These are phyloP conservation scores for Neurospora sp. DNA, from an alignment of 495 filamentous ascomycete genomes.

Conservation along the genomic window DNA sequence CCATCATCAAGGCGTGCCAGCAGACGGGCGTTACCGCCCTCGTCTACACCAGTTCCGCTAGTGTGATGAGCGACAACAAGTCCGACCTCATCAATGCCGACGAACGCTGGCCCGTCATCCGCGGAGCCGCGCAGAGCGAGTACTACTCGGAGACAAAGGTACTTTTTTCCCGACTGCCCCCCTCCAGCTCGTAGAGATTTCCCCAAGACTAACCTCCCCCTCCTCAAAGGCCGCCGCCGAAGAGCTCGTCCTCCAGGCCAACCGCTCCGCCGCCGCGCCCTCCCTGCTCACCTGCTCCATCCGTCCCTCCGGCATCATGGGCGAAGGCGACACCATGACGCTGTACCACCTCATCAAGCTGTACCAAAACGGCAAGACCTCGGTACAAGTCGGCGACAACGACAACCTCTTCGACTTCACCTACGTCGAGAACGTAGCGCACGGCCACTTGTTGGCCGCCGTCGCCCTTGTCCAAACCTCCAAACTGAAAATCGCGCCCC, in stretches of 20 bases:
- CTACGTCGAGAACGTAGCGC: constrained; percentile 68
- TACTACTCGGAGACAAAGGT: constrained; percentile 91
- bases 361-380: constrained; percentile 52
- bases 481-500: constrained; percentile 43
- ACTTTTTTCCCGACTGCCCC: constrained; percentile 1
- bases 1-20: constrained; percentile 63
- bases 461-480: constrained; percentile 57
- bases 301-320: constrained; percentile 83
- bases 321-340: constrained; percentile 70
- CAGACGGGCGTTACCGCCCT: constrained; percentile 77
- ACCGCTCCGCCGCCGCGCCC: constrained; percentile 51
- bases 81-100: constrained; percentile 81
- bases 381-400: constrained; percentile 81
- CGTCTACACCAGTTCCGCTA: constrained; percentile 89
- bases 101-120: constrained; percentile 74
- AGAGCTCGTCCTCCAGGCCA: constrained; percentile 70
- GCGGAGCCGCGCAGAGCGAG: constrained; percentile 61
- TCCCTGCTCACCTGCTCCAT: constrained; percentile 66
- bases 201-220: constrained; percentile 1
- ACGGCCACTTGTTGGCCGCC: constrained; percentile 64
- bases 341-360: constrained; percentile 55
- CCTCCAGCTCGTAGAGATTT: not conserved
- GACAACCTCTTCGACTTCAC: constrained; percentile 82
- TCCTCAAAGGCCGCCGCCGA: constrained; percentile 71
- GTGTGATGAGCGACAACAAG: constrained; percentile 71